Percentiles rank a stretch among this genome's conserved stretches.
These are phyloP conservation scores for Tolypocladium guangdongense DNA, from an alignment of 2,329 filamentous ascomycete genomes.

Conservation along the genomic window DNA sequence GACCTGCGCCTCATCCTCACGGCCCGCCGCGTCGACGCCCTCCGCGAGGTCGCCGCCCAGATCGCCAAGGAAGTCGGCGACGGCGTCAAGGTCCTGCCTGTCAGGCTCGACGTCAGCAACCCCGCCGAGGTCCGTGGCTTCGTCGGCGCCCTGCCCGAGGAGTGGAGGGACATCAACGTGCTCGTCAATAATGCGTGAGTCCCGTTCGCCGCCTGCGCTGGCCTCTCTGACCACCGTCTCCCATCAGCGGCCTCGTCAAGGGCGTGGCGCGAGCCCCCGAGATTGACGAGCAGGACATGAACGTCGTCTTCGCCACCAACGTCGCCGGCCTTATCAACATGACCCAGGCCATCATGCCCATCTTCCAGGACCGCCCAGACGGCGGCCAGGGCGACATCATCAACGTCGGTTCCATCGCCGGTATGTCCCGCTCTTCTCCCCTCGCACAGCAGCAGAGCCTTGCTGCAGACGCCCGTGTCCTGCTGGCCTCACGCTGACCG, in stretches of 20 bases:
- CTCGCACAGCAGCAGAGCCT: background rate
- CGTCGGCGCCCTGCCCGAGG: constrained; percentile 61
- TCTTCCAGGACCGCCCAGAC: constrained; percentile 66
- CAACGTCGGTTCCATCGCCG: constrained; percentile 88
- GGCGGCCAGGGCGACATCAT: constrained; percentile 86
- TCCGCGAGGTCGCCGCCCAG: constrained; percentile 65
- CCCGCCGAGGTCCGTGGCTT: constrained; percentile 63
- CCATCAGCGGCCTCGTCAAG: constrained; percentile 67
- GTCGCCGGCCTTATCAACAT: constrained; percentile 92
- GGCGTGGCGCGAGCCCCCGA: constrained; percentile 77
- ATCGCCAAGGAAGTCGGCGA: constrained; percentile 67
- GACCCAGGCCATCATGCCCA: constrained; percentile 80
- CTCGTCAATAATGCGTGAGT: constrained; percentile 92
- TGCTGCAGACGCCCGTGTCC: background rate
- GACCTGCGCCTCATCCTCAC: constrained; percentile 78
- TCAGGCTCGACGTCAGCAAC: constrained; percentile 81
- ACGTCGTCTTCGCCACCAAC: constrained; percentile 84
- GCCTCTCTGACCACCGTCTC: background rate
- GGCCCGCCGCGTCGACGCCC: constrained; percentile 69
- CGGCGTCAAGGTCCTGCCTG: constrained; percentile 71
- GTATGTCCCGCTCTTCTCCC: constrained; percentile 8
- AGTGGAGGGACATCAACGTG: constrained; percentile 76
- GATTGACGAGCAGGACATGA: constrained; percentile 72
- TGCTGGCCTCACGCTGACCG: background rate
- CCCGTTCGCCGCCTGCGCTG: background rate